Evolutionary conservation across 2,329 filamentous ascomycete species (phyloP), one percentile per base, ranked within the genome.

Genomic region (Colletotrichum chlorophyti): DNA sequence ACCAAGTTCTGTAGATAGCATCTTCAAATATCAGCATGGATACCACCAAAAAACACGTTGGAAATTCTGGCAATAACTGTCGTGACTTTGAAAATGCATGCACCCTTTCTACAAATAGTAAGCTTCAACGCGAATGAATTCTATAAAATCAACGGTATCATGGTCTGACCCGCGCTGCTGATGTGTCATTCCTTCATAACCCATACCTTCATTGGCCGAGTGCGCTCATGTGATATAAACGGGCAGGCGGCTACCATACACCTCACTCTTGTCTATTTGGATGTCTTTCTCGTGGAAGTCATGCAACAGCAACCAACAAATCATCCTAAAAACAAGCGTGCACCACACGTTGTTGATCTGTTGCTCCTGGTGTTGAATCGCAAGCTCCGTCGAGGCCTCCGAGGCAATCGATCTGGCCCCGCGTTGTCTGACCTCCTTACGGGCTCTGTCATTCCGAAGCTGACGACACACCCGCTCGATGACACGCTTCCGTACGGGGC

Each of bases 301-400:
- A 48, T 76, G 73, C n/a, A 75, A 49, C 24, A 71, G 63, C 9
- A 75, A 27, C 74, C 74, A 75, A 35, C 70, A 74, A 4, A 74
- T 21, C 73, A 75, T 76, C 9, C 73, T 62, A 35, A 74, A 74
- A 0, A 76, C 63, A n/a, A 76, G 65, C 3, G 64, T 64, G 15
- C 71, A 65, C 73, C 73, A 75, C 6, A 70, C 66, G 0, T 67
- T 63, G 12, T 62, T 66, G 1, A 63, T 40, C 10, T 61, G 47
- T 1, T 26, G 37, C n/a, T 45, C 42, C 32, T 40, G 55, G 6
- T 24, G 26, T 5, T 21, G 15, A 9, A 14, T 5, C 1, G n/a
- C 14, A 3, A 32, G 37, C 5, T 50, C 55, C 10, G 37, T 17
- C 3, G 51, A 55, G 5, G 37, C 55, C 8, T 54, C 52, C 1